These are phyloP conservation scores for Fusarium succisae DNA, from an alignment of 2,329 filamentous ascomycete species.

Conservation along the genomic window DNA sequence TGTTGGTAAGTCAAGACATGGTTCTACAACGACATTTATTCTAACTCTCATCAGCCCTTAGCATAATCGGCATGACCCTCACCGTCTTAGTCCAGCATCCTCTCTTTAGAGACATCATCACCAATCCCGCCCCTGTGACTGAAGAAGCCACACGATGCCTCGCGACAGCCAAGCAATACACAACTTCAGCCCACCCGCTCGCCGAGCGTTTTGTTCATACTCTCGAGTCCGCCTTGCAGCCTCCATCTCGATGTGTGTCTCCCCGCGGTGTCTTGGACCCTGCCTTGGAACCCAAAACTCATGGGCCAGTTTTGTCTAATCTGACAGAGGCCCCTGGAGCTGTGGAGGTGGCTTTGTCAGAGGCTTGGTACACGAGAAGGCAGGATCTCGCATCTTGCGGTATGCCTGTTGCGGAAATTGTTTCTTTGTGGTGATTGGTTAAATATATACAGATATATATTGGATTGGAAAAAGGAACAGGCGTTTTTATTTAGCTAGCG, in stretches of 20 bases:
- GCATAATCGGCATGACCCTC: constrained; percentile 39
- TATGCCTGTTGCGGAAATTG: constrained; percentile 29
- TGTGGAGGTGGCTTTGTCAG: constrained; percentile 32
- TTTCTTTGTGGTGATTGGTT: constrained; percentile 35
- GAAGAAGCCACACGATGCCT: constrained; percentile 39
- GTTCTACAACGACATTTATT: fast-evolving
- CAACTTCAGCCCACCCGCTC: constrained; percentile 5
- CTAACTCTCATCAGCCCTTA: constrained; percentile 28
- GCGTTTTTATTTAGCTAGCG: constrained; percentile 15
- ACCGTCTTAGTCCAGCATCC: constrained; percentile 35
- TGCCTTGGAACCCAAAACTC: constrained; percentile 23
- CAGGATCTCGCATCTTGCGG: constrained; percentile 13
- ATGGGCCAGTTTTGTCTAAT: constrained; percentile 10
- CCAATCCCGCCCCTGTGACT: constrained; percentile 24
- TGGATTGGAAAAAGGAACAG: neutral
- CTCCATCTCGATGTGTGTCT: constrained; percentile 11
- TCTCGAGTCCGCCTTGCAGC: constrained; percentile 31
- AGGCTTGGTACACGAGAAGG: constrained; percentile 35
- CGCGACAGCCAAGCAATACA: constrained; percentile 32
- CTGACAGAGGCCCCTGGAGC: constrained; percentile 12
- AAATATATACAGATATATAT: neutral
- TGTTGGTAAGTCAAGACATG: constrained; percentile 27
- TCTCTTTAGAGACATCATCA: constrained; percentile 30
- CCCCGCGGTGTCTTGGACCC: constrained; percentile 32
- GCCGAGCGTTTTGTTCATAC: constrained; percentile 31